Evolutionary conservation across 306 rosid species (phyloP).

Genomic region (Cucumis sativus): DNA sequence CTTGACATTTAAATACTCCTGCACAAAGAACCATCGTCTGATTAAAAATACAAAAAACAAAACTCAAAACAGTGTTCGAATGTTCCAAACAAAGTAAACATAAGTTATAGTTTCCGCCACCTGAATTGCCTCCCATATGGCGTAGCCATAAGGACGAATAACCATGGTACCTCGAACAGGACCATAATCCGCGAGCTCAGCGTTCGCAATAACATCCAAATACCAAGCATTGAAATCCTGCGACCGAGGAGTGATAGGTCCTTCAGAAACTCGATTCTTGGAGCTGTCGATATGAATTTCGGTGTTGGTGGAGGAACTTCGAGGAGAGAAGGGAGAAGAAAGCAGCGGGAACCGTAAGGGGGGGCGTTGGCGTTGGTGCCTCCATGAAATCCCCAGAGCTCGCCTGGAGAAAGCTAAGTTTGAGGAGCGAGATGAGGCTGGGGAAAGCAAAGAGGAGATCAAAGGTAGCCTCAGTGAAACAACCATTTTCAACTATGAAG

Average conservation of each 20-base stretch:
- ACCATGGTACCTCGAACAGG: slow-evolving; percentile 99
- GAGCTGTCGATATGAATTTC: slow-evolving; percentile 29
- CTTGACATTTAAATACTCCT: slow-evolving; percentile 83
- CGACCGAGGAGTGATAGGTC: slow-evolving; percentile 73
- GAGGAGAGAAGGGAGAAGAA: slow-evolving; percentile 33
- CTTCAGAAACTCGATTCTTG: slow-evolving; percentile 49
- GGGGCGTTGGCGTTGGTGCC: slow-evolving; percentile 18
- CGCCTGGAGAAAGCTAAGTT: slow-evolving; percentile 21
- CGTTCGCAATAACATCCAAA: slow-evolving; percentile 66
- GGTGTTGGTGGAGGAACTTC: slow-evolving; percentile 30
- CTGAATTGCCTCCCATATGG: slow-evolving; percentile 98
- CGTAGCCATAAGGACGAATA: slow-evolving; percentile 85
- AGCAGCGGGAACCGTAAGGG: slow-evolving; percentile 6
- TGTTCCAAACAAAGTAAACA: background rate
- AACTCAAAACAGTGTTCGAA: background rate
- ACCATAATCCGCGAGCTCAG: slow-evolving; percentile 94
- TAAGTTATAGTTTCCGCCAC: slow-evolving; percentile 9
- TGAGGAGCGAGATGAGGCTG: slow-evolving; percentile 12
- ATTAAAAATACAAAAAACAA: background rate
- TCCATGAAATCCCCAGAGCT: slow-evolving; percentile 18
- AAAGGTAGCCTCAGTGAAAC: slow-evolving; percentile 47
- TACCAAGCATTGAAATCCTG: slow-evolving; percentile 96
- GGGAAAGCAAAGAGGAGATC: slow-evolving; percentile 46
- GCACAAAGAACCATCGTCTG: background rate
- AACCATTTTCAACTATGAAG: slow-evolving; percentile 13